Percentiles rank a stretch among this genome's conserved stretches.
phyloP scores from a whole-genome alignment of 306 rosid genomes.

The Lathyrus tuberosus region DNA sequence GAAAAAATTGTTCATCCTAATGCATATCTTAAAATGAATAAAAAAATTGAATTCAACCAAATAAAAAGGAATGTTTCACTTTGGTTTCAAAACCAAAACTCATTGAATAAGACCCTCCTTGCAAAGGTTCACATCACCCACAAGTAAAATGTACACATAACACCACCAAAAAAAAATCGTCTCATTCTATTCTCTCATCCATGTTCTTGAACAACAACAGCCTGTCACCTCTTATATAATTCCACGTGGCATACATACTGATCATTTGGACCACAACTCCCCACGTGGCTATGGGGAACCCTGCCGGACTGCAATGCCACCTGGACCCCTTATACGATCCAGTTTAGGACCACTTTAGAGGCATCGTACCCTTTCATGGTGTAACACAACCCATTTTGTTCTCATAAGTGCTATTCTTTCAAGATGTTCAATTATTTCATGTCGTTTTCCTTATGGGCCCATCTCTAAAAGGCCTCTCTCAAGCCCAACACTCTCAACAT shows the following conservation, averaged over 20 bases:
- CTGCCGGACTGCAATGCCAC: conserved; percentile 62
- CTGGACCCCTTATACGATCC: conserved; percentile 42
- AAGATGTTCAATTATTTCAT: conserved; percentile 54
- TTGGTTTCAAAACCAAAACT: not conserved
- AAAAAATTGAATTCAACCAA: too few species aligned
- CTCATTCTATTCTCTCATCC: conserved; percentile 10
- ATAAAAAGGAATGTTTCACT: not conserved
- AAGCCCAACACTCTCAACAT: conserved; percentile 52
- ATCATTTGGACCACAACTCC: conserved; percentile 61
- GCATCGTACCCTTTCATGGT: conserved; percentile 37
- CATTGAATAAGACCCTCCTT: too few species aligned
- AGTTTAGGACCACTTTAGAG: conserved; percentile 62
- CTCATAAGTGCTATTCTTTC: conserved; percentile 49
- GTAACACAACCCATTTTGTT: conserved; percentile 43
- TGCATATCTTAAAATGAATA: too few species aligned
- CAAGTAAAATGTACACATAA: not conserved
- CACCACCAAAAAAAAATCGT: not conserved
- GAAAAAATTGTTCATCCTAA: too few species aligned
- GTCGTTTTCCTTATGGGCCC: conserved; percentile 70
- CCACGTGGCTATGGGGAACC: conserved; percentile 75
- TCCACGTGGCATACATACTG: conserved; percentile 49
- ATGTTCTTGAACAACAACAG: conserved; percentile 46
- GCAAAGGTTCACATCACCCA: not conserved
- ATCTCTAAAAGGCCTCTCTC: conserved; percentile 45
- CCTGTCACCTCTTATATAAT: conserved; percentile 49